Evolutionary conservation across 139 green algal species (phyloP).

Genomic region (Closterium sp.): DNA sequence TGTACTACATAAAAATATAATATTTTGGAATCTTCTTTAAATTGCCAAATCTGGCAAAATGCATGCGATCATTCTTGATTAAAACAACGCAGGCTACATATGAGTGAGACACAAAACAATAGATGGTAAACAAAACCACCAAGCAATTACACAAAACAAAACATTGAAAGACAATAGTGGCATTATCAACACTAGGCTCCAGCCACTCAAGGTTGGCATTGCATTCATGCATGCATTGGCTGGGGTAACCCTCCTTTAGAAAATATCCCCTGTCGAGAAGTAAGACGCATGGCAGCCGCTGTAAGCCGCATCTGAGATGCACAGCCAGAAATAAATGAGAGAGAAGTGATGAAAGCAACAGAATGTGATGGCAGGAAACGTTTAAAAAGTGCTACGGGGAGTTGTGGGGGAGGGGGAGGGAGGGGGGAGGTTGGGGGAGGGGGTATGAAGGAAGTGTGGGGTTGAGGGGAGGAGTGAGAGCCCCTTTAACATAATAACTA

Average conservation of each 20-base stretch:
- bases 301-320: not conserved
- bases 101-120: too few species aligned
- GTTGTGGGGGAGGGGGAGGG: not conserved
- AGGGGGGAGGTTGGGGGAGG: not conserved
- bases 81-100: too few species aligned
- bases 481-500: not conserved
- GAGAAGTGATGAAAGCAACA: not conserved
- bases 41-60: too few species aligned
- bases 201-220: not conserved
- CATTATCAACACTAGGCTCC: too few species aligned
- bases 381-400: too few species aligned
- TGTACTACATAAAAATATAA: too few species aligned
- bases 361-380: too few species aligned
- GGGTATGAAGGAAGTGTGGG: not conserved
- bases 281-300: not conserved
- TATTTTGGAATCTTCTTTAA: too few species aligned
- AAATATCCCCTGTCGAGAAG: not conserved
- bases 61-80: too few species aligned
- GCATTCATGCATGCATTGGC: not conserved
- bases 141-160: not conserved
- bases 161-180: not conserved
- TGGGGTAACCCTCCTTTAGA: not conserved
- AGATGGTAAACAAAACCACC: too few species aligned
- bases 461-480: not conserved
- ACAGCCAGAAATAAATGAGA: not conserved